Percentiles rank a stretch among this genome's conserved stretches.
These are phyloP conservation scores for Nidula niveotomentosa DNA, from an alignment of 1,284 basidiomycete species.

Conservation along the genomic window DNA sequence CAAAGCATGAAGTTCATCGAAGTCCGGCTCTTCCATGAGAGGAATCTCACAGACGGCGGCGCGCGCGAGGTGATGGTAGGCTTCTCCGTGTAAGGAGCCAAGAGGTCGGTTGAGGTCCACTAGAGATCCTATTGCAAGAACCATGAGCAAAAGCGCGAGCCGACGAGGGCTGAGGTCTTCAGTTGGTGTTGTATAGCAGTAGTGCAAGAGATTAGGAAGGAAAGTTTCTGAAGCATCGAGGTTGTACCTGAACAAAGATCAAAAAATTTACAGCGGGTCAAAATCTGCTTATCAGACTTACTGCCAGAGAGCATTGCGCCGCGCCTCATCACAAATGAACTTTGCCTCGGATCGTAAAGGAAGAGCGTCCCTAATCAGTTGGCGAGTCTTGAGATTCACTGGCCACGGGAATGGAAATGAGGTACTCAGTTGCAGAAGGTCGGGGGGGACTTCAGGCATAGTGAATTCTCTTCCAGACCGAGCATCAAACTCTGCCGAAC, in stretches of 20 bases:
- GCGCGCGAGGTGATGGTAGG: slow-evolving; percentile 66
- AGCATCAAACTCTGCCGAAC: not conserved
- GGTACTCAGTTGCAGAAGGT: slow-evolving; percentile 58
- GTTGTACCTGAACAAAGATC: slow-evolving; percentile 47
- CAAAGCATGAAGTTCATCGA: slow-evolving; percentile 63
- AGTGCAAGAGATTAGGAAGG: slow-evolving; percentile 62
- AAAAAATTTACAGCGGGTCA: slow-evolving; percentile 6
- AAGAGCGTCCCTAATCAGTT: slow-evolving; percentile 57
- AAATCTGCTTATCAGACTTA: slow-evolving; percentile 30
- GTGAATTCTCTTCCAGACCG: slow-evolving; percentile 15
- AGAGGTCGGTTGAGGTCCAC: slow-evolving; percentile 59
- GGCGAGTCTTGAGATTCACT: slow-evolving; percentile 53
- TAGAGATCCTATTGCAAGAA: slow-evolving; percentile 65
- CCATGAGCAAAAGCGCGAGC: slow-evolving; percentile 62
- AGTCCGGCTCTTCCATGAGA: slow-evolving; percentile 66
- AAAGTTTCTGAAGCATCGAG: slow-evolving; percentile 66
- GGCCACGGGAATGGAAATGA: slow-evolving; percentile 66
- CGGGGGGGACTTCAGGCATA: slow-evolving; percentile 43
- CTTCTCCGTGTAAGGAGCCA: slow-evolving; percentile 56
- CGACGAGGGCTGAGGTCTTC: slow-evolving; percentile 58
- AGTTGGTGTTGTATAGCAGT: slow-evolving; percentile 58
- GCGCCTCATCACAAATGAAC: slow-evolving; percentile 58
- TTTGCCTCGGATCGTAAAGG: slow-evolving; percentile 55
- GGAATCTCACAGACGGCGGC: slow-evolving; percentile 70
- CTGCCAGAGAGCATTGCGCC: slow-evolving; percentile 70